Evolutionary conservation across 306 rosid species (phyloP).

Genomic region (Rosa rugosa): DNA sequence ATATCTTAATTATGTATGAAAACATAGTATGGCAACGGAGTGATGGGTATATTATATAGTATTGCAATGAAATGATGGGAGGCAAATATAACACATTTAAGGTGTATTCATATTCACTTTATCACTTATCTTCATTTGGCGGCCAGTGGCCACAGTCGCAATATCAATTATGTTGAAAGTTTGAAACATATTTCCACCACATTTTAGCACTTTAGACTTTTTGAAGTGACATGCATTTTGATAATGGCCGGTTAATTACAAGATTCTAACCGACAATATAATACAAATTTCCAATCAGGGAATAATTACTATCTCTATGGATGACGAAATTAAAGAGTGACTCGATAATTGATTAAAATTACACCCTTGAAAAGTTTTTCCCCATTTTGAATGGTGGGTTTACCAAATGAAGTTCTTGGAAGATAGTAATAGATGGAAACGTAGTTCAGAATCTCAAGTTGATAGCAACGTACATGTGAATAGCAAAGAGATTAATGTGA

Average conservation of each 20-base stretch:
- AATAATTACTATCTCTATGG: background rate
- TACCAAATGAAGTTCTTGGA: background rate
- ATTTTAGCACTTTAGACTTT: conserved; percentile 9
- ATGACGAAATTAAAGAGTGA: background rate
- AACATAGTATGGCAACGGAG: too few relatives aligned
- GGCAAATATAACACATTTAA: background rate
- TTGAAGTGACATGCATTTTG: conserved; percentile 13
- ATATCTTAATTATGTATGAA: background rate
- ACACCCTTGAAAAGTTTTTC: background rate
- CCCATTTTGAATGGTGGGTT: background rate
- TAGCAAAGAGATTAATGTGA: too few relatives aligned
- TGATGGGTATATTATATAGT: background rate
- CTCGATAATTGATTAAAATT: background rate
- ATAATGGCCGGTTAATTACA: background rate
- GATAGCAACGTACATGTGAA: background rate
- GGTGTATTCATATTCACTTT: background rate
- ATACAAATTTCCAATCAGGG: background rate
- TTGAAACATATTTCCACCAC: conserved; percentile 5
- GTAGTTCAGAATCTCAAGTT: background rate
- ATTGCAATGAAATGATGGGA: conserved; percentile 17
- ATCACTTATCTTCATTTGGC: background rate
- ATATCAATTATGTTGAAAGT: background rate
- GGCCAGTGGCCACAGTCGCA: conserved; percentile 1
- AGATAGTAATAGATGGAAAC: background rate
- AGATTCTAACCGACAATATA: background rate